Evolutionary conservation across 306 rosid genomes (phyloP).

Genomic region (Sindora glabra): DNA sequence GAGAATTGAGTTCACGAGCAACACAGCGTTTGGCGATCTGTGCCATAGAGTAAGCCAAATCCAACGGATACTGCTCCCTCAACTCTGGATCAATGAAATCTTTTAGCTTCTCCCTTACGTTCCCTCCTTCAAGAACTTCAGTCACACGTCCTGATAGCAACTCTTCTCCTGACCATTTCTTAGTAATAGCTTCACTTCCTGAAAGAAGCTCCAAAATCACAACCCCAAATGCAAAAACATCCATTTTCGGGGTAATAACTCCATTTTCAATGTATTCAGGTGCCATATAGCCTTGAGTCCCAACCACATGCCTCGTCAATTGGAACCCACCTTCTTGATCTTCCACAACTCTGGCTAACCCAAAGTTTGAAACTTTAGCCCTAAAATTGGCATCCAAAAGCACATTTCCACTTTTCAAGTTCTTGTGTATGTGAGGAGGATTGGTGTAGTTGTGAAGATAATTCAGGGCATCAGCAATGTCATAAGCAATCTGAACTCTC

Average conservation of each 20-base stretch:
- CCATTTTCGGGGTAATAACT: slow-evolving; percentile 58
- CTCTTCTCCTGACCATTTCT: slow-evolving; percentile 6
- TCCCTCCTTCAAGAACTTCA: slow-evolving; percentile 47
- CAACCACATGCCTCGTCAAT: slow-evolving; percentile 65
- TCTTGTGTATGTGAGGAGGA: slow-evolving; percentile 62
- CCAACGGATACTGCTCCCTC: slow-evolving; percentile 46
- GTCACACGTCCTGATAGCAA: slow-evolving; percentile 20
- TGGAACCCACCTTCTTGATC: slow-evolving; percentile 33
- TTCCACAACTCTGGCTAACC: slow-evolving; percentile 46
- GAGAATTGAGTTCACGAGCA: slow-evolving; percentile 33
- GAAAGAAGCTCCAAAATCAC: slow-evolving; percentile 64
- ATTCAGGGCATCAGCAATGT: slow-evolving; percentile 57
- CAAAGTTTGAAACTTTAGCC: slow-evolving; percentile 59
- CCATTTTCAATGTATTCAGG: slow-evolving; percentile 69
- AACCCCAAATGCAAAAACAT: slow-evolving; percentile 68
- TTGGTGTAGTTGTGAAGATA: slow-evolving; percentile 59
- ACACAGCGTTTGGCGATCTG: slow-evolving; percentile 54
- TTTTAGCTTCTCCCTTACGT: slow-evolving; percentile 41
- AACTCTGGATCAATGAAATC: slow-evolving; percentile 53
- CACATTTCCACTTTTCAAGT: slow-evolving; percentile 52
- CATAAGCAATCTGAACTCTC: slow-evolving; percentile 66
- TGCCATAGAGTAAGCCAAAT: slow-evolving; percentile 58
- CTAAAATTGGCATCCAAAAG: slow-evolving; percentile 50
- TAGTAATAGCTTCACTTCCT: slow-evolving; percentile 39
- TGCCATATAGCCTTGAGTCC: slow-evolving; percentile 76